A percentile compares a stretch with the other conserved stretches of the same genome.
Conservation (phyloP, 768 basidiomycete species). For the Leccinum broughii region DNA sequence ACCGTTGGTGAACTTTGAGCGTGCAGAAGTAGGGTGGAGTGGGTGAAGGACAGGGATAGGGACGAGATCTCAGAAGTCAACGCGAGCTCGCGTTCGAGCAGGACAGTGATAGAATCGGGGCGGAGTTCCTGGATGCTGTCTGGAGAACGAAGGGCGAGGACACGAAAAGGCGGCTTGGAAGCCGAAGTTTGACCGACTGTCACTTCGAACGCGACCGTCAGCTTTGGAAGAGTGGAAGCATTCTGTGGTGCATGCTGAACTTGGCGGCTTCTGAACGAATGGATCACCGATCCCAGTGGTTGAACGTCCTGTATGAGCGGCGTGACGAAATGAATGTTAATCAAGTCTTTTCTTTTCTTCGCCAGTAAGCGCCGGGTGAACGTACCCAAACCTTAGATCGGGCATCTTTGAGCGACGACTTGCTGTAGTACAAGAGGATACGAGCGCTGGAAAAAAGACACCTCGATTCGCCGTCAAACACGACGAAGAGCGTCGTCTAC, state of each 20-base stretch:
- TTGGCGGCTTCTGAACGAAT: conserved; percentile 8
- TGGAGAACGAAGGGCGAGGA: conserved; percentile 17
- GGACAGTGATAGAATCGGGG: conserved; percentile 5
- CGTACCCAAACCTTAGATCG: conserved; percentile 23
- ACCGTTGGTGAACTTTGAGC: conserved; percentile 4
- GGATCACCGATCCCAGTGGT: conserved; percentile 13
- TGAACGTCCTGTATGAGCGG: conserved; percentile 17
- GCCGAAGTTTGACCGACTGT: not conserved
- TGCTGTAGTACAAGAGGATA: conserved; percentile 21
- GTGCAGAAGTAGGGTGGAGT: conserved; percentile 19
- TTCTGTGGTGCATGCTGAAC: conserved; percentile 11
- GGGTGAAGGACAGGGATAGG: conserved; percentile 22
- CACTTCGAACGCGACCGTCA: conserved; percentile 25
- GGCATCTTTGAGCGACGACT: conserved; percentile 4
- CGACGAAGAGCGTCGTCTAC: conserved; percentile 22
- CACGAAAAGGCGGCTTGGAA: conserved; percentile 8
- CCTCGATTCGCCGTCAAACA: conserved; percentile 25
- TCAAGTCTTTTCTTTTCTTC: not conserved
- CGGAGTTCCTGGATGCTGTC: conserved; percentile 5
- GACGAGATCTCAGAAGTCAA: conserved; percentile 21
- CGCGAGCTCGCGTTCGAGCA: conserved; percentile 18
- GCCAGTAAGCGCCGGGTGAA: not conserved
- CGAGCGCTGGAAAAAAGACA: conserved; percentile 23
- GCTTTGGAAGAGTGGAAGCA: conserved; percentile 15
- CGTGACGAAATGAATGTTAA: not conserved